Evolutionary conservation across 2,329 filamentous ascomycete genomes (phyloP).

Genomic region (Cadophora luteo-olivacea): DNA sequence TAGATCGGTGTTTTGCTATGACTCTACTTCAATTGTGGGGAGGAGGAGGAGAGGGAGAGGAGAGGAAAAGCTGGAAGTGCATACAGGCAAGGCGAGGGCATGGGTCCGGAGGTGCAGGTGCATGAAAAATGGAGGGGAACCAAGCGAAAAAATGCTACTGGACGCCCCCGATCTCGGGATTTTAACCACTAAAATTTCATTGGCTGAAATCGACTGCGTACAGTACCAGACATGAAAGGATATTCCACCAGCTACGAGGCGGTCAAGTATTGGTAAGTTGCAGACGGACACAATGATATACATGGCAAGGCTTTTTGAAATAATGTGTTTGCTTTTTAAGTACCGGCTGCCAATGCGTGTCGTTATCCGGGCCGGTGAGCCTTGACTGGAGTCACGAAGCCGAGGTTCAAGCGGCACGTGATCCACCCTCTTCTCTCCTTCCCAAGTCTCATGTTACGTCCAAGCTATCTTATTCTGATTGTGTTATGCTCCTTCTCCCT

Average conservation of each 20-base stretch:
- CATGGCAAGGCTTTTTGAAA: not conserved
- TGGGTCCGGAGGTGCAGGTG: conserved; percentile 10
- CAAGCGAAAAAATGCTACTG: not conserved
- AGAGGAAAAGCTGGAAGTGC: not conserved
- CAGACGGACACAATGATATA: not conserved
- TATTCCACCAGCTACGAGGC: conserved; percentile 8
- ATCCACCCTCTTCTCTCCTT: not conserved
- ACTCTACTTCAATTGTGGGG: conserved; percentile 28
- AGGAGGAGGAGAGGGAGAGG: conserved; percentile 17
- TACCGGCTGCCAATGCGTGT: not conserved
- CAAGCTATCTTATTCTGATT: not conserved
- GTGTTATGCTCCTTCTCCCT: not conserved
- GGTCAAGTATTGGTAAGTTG: conserved; percentile 1
- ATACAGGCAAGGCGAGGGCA: not conserved
- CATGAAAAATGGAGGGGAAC: conserved; percentile 21
- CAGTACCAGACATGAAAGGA: not conserved
- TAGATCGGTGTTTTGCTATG: conserved; percentile 20
- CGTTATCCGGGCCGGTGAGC: not conserved
- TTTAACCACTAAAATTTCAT: conserved; percentile 14
- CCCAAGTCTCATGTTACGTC: not conserved
- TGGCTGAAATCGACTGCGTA: conserved; percentile 2
- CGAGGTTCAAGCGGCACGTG: conserved; percentile 4
- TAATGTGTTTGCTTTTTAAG: not conserved
- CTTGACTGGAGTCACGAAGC: not conserved
- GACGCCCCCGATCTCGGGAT: conserved; percentile 14